Conservation (phyloP, 2,329 filamentous ascomycete genomes). For the Diaporthe aspalathi region DNA sequence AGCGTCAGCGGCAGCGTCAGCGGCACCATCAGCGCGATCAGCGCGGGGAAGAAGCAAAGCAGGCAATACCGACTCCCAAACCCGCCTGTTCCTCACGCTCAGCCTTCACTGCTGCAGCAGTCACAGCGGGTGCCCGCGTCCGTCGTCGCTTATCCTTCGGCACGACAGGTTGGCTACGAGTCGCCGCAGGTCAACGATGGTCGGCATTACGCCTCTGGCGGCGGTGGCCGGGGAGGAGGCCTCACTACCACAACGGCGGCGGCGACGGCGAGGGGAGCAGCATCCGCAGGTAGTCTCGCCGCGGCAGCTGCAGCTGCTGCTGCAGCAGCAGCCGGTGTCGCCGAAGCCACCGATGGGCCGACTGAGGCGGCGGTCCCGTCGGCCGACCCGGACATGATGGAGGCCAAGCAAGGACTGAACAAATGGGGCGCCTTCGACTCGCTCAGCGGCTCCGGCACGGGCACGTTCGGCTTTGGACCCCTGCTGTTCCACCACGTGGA, state of each 20-base stretch:
- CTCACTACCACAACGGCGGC: not conserved
- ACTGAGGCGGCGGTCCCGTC: slow-evolving; percentile 19
- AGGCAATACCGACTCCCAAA: slow-evolving; percentile 22
- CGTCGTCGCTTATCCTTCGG: not conserved
- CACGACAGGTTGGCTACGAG: slow-evolving; percentile 17
- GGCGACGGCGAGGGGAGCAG: not conserved
- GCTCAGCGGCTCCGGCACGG: slow-evolving; percentile 20
- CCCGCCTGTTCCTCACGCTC: slow-evolving; percentile 26
- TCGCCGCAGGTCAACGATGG: not conserved
- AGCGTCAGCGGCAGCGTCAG: not conserved
- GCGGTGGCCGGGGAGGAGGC: not conserved
- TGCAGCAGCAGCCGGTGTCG: not conserved
- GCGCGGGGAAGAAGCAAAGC: slow-evolving; percentile 28
- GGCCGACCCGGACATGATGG: slow-evolving; percentile 22
- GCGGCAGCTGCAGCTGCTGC: not conserved
- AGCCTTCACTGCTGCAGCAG: slow-evolving; percentile 28
- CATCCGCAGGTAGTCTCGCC: not conserved
- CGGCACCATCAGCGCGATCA: not conserved
- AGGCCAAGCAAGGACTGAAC: slow-evolving; percentile 29
- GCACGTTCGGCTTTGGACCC: slow-evolving; percentile 34
- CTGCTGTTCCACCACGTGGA: slow-evolving; percentile 30
- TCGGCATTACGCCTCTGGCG: slow-evolving; percentile 6
- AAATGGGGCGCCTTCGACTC: slow-evolving; percentile 35
- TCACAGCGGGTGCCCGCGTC: slow-evolving; percentile 34
- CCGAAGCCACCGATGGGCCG: not conserved